Evolutionary conservation across 2,329 filamentous ascomycete genomes (phyloP), one percentile per base, ranked within the genome.

Genomic region (Fusarium sp.): DNA sequence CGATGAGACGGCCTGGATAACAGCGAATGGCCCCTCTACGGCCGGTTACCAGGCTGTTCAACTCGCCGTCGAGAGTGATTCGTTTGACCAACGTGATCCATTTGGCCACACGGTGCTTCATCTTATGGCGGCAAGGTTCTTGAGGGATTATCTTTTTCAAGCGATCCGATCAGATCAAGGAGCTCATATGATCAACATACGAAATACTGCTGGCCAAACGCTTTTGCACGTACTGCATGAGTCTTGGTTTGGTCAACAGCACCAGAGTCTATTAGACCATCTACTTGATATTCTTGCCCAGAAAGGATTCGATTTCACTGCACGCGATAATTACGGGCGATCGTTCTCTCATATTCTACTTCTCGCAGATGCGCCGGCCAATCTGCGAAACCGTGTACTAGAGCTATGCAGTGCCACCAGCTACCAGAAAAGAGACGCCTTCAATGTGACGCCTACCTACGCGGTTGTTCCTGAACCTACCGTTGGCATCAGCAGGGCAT

Each of bases 31-130:
- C 6, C 40, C 72, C 5, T 71, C 73, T 0, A 12, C 24, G 0
- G 32, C 25, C n/a, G 70, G 66, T 0, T 26, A 54, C 2, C 62
- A 54, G 2, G 40, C 75, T 2, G 32, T 72, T 5, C 22, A n/a
- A 2, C 7, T 39, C 4, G 61, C 62, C 4, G 9, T 46, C 5
- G 31, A 40, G 0, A 35, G 44, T 1, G 9, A 47, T 0, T 64
- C 74, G n/a, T 41, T 70, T 5, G 40, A 58, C 13, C 24, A 53
- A 1, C 35, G 58, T 4, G 82, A 84, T 58, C 69, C 68, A 3
- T 83, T 83, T 57, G 79, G 79, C 1, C 84, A 85, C 64, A 82
- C 80, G 0, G 64, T 78, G 4, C 70, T 83, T 40, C 82, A 83
- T 60, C 72, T 84, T 8, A 72, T 83, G 31, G 80, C 81, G 1